Conservation (phyloP, 225 moss, liverwort and hornwort species). For the Pseudoscleropodium purum region DNA sequence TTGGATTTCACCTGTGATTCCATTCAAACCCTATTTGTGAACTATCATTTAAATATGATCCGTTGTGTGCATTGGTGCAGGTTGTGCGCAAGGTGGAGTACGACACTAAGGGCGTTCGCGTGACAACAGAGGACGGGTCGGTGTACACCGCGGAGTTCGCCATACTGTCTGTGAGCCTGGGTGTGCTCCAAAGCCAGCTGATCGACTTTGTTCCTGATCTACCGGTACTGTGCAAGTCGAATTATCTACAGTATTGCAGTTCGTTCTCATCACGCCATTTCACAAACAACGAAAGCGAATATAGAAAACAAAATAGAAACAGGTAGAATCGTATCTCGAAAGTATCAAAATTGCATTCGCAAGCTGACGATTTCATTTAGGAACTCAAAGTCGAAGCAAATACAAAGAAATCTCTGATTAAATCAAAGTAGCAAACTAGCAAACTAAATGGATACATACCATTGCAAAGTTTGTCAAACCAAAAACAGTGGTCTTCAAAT, state of each 20-base stretch:
- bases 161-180: constrained; percentile 57
- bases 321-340: not conserved
- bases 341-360: not conserved
- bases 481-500: not conserved
- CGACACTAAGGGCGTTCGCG: constrained; percentile 20
- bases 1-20: not conserved
- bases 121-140: constrained; percentile 53
- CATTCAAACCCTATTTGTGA: not conserved
- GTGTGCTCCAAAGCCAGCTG: constrained; percentile 61
- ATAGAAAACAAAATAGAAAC: not conserved
- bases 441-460: not conserved
- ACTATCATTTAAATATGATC: not conserved
- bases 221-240: constrained; percentile 1
- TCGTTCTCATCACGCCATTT: not conserved
- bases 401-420: not conserved
- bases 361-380: not conserved
- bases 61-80: not conserved
- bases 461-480: not conserved
- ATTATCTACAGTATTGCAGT: not conserved
- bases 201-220: constrained; percentile 49
- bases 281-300: not conserved
- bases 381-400: not conserved
- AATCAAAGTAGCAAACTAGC: not conserved
- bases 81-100: constrained; percentile 29
- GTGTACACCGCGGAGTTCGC: constrained; percentile 43